Conservation (phyloP, 225 moss, liverwort and hornwort genomes). For the Sphagnum contortum region DNA sequence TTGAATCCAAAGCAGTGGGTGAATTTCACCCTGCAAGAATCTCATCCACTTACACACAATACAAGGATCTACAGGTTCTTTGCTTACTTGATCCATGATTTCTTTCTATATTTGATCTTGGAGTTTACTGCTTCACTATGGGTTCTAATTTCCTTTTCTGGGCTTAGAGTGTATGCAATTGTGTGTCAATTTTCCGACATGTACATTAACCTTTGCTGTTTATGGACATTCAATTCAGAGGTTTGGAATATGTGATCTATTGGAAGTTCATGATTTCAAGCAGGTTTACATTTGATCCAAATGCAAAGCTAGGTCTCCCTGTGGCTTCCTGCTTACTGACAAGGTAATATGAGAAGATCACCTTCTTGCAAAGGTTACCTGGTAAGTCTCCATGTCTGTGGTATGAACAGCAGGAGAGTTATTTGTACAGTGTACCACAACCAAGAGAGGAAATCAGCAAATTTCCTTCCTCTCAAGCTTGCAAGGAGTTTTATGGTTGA, state of each 20-base stretch:
- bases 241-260: not conserved
- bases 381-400: no score
- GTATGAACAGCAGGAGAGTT: no score
- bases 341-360: conserved; percentile 12
- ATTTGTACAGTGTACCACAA: no score
- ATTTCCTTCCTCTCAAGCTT: no score
- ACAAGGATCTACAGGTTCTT: conserved; percentile 43
- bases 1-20: conserved; percentile 41
- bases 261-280: not conserved
- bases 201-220: not conserved
- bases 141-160: not conserved
- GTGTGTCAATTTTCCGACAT: not conserved
- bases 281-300: conserved; percentile 35
- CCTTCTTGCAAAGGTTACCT: no score
- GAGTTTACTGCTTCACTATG: not conserved
- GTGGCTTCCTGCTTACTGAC: conserved; percentile 33
- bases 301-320: conserved; percentile 30
- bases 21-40: conserved; percentile 44
- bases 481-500: no score
- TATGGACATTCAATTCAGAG: not conserved
- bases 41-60: conserved; percentile 34
- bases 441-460: no score
- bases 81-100: not conserved
- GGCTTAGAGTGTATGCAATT: not conserved
- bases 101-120: not conserved